phyloP scores from a whole-genome alignment of 2,329 filamentous ascomycete genomes.

The Aspergillus oerlinghausenensis region DNA sequence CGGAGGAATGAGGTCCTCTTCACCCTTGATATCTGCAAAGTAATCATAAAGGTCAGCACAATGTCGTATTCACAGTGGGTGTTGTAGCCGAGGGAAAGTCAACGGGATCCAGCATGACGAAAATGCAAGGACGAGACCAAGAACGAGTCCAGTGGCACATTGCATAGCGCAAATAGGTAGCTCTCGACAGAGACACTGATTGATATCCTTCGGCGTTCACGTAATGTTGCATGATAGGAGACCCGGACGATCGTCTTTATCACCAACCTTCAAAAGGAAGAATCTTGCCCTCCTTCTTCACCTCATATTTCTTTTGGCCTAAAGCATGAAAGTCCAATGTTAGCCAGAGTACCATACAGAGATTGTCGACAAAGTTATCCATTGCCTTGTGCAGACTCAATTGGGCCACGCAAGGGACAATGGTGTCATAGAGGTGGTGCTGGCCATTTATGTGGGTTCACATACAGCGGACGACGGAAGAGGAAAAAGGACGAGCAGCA shows the following conservation, averaged over 20 bases:
- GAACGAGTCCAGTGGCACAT: background rate
- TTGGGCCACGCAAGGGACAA: slow-evolving; percentile 15
- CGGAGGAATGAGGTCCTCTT: slow-evolving; percentile 78
- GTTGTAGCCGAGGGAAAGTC: background rate
- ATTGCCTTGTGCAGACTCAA: slow-evolving; percentile 12
- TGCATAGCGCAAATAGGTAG: background rate
- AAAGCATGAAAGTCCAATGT: slow-evolving; percentile 15
- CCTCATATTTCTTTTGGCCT: slow-evolving; percentile 38
- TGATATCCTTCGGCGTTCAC: background rate
- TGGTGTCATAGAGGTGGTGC: background rate
- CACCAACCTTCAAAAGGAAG: slow-evolving; percentile 43
- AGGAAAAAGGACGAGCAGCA: slow-evolving; percentile 43
- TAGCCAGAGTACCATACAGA: slow-evolving; percentile 15
- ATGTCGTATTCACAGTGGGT: slow-evolving; percentile 10
- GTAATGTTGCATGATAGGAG: background rate
- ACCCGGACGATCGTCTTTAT: background rate
- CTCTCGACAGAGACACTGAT: background rate
- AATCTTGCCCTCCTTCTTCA: slow-evolving; percentile 41
- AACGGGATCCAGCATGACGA: background rate
- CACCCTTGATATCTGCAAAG: slow-evolving; percentile 69
- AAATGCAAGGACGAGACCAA: background rate
- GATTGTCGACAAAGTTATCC: background rate
- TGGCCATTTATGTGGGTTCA: slow-evolving; percentile 25
- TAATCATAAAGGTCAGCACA: slow-evolving; percentile 6
- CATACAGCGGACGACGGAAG: slow-evolving; percentile 44